These are phyloP conservation scores for Chalciporus pseudorubinellus DNA, from an alignment of 768 basidiomycete genomes.

Conservation along the genomic window DNA sequence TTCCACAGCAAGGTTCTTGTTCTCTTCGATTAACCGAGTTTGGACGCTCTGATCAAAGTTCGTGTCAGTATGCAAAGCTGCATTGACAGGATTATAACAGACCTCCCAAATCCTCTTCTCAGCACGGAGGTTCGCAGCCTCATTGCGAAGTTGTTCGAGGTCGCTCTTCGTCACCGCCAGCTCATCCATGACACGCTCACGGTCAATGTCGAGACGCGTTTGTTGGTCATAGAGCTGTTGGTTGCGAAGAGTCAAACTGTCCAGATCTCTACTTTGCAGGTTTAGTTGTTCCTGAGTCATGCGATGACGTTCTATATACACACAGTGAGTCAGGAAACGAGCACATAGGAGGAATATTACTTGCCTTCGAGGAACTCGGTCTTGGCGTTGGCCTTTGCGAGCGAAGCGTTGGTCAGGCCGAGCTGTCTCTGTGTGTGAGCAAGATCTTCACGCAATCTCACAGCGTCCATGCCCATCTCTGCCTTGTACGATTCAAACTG, in stretches of 20 bases:
- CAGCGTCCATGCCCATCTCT: conserved; percentile 80
- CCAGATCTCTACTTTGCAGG: conserved; percentile 62
- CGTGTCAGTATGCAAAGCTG: conserved; percentile 1
- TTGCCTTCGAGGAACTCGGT: conserved; percentile 73
- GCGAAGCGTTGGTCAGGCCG: conserved; percentile 57
- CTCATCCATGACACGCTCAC: conserved; percentile 65
- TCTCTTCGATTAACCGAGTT: conserved; percentile 79
- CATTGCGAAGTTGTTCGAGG: conserved; percentile 78
- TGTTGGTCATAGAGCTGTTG: conserved; percentile 72
- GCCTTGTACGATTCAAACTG: conserved; percentile 79
- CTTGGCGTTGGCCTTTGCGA: conserved; percentile 85
- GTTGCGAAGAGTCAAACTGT: conserved; percentile 65
- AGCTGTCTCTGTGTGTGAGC: conserved; percentile 62
- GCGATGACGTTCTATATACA: conserved; percentile 57
- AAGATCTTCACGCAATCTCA: conserved; percentile 69
- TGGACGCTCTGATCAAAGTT: conserved; percentile 62
- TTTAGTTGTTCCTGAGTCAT: conserved; percentile 68
- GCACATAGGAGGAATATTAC: conserved; percentile 16
- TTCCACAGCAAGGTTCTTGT: conserved; percentile 74
- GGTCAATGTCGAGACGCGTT: conserved; percentile 73
- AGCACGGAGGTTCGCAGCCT: conserved; percentile 82
- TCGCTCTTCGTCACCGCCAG: conserved; percentile 55
- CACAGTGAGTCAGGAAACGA: background rate
- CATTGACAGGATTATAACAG: conserved; percentile 14
- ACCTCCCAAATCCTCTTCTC: conserved; percentile 97